Percentiles rank a stretch among this genome's conserved stretches.
These are phyloP conservation scores for Colletotrichum eremochloae DNA, from an alignment of 2,329 filamentous ascomycete species.

Conservation along the genomic window DNA sequence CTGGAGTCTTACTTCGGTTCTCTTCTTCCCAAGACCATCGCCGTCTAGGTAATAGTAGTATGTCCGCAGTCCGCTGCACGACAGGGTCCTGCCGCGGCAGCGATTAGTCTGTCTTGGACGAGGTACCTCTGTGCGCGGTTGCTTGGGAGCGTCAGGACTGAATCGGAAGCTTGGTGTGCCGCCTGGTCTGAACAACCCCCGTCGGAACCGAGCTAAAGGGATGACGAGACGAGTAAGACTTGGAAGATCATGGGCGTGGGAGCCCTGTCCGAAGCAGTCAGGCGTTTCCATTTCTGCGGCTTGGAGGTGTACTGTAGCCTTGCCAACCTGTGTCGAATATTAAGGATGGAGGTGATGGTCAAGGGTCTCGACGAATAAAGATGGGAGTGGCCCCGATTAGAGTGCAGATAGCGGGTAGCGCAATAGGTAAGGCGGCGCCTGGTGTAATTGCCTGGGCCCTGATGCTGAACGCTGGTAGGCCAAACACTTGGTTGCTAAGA, in stretches of 20 bases:
- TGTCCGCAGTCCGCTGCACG: background rate
- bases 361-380: conserved; percentile 28
- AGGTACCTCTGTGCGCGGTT: conserved; percentile 7
- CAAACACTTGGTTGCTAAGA: conserved; percentile 26
- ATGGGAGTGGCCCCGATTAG: conserved; percentile 37
- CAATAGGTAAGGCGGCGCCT: conserved; percentile 34
- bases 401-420: conserved; percentile 34
- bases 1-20: conserved; percentile 34
- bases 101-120: background rate
- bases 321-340: conserved; percentile 34
- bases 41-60: background rate
- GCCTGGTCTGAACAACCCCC: conserved; percentile 21
- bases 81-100: background rate
- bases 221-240: conserved; percentile 38
- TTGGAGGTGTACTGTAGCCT: conserved; percentile 32
- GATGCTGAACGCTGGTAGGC: conserved; percentile 28
- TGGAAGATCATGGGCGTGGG: conserved; percentile 31
- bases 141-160: conserved; percentile 5
- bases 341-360: conserved; percentile 18
- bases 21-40: background rate
- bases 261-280: conserved; percentile 34
- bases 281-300: conserved; percentile 34
- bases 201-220: conserved; percentile 24
- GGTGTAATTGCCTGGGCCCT: conserved; percentile 19
- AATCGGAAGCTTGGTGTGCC: conserved; percentile 27